These are phyloP conservation scores for Diaporthe longicolla DNA, from an alignment of 2,329 filamentous ascomycete species.

Conservation along the genomic window DNA sequence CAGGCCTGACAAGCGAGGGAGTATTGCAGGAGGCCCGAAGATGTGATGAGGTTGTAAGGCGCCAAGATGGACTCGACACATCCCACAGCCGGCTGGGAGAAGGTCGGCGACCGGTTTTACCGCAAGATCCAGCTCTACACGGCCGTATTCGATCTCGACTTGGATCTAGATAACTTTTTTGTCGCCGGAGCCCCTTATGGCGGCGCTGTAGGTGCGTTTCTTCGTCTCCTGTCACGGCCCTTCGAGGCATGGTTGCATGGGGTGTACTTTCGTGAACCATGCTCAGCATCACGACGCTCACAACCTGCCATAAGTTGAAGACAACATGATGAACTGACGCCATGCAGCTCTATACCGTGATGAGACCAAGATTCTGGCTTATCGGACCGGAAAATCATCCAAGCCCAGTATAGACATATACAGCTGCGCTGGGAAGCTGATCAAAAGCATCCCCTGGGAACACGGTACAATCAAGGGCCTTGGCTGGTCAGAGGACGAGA, in stretches of 20 bases:
- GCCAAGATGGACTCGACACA: constrained; percentile 69
- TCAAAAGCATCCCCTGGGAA: constrained; percentile 91
- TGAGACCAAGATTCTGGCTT: constrained; percentile 85
- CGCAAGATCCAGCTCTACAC: constrained; percentile 95
- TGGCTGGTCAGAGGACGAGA: constrained; percentile 97
- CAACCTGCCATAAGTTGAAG: not conserved
- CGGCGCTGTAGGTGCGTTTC: constrained; percentile 85
- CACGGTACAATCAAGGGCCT: constrained; percentile 88
- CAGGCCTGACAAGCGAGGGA: constrained; percentile 2
- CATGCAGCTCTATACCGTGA: constrained; percentile 86
- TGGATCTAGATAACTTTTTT: constrained; percentile 95
- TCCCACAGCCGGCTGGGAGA: constrained; percentile 93
- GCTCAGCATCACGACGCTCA: not conserved
- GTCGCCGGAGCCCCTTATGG: constrained; percentile 93
- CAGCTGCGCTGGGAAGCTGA: constrained; percentile 90
- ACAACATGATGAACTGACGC: constrained; percentile 47
- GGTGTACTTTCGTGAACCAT: not conserved
- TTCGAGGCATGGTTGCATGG: too few species aligned
- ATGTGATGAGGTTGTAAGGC: constrained; percentile 49
- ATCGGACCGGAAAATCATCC: constrained; percentile 77
- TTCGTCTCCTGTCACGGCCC: constrained; percentile 1
- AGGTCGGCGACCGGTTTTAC: constrained; percentile 93
- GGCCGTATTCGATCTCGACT: constrained; percentile 90
- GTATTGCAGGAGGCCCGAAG: constrained; percentile 10
- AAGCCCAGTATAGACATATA: constrained; percentile 95